A percentile compares a stretch with the other conserved stretches of the same genome.
These are phyloP conservation scores for Termitomyces sp. DNA, from an alignment of 768 basidiomycete genomes.

Conservation along the genomic window DNA sequence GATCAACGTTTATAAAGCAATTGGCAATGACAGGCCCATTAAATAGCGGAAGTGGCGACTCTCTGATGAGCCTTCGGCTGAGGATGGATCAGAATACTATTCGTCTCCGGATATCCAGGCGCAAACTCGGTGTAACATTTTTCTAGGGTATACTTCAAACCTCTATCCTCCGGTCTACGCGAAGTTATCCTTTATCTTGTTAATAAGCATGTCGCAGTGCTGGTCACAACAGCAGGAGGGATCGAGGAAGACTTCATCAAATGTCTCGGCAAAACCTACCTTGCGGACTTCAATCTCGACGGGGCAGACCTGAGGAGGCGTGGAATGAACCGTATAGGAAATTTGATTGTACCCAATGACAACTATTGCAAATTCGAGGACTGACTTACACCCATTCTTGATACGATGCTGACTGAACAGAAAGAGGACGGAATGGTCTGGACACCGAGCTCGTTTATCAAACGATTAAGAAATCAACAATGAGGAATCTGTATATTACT, in stretches of 20 bases:
- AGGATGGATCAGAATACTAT: slow-evolving; percentile 70
- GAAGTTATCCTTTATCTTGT: slow-evolving; percentile 91
- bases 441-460: slow-evolving; percentile 94
- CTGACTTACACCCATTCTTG: slow-evolving; percentile 94
- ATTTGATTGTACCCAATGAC: slow-evolving; percentile 93
- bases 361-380: slow-evolving; percentile 99
- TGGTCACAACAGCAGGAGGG: slow-evolving; percentile 97
- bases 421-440: slow-evolving; percentile 61
- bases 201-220: slow-evolving; percentile 80
- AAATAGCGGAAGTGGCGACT: slow-evolving; percentile 81
- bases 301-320: slow-evolving; percentile 80
- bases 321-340: slow-evolving; percentile 98
- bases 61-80: slow-evolving; percentile 72
- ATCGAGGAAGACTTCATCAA: slow-evolving; percentile 99
- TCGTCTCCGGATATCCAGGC: slow-evolving; percentile 57
- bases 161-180: slow-evolving; percentile 93
- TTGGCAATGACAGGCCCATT: neutral
- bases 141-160: slow-evolving; percentile 98
- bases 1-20: neutral
- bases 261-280: slow-evolving; percentile 93
- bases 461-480: slow-evolving; percentile 93
- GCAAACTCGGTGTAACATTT: slow-evolving; percentile 77
- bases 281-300: slow-evolving; percentile 89
- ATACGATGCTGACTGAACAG: slow-evolving; percentile 88
- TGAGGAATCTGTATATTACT: slow-evolving; percentile 97